Evolutionary conservation across 163 green algal genomes (phyloP).

Genomic region (Scenedesmus sp.): DNA sequence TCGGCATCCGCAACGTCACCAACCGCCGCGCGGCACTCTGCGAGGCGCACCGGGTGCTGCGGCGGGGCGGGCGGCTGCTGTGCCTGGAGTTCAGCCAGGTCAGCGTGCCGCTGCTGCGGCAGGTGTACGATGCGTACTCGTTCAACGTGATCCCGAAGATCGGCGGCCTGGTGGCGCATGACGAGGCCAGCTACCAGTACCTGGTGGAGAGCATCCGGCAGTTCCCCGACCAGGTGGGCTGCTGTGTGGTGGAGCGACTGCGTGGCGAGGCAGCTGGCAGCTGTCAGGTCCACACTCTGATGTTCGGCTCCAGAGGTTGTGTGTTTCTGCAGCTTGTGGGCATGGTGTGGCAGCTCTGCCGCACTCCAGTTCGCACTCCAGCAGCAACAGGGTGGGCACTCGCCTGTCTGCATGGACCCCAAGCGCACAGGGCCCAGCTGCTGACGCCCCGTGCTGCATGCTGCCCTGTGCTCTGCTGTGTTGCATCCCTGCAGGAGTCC

Average conservation of each 20-base stretch:
- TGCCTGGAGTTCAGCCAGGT: conserved; percentile 94
- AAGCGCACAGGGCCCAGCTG: neutral
- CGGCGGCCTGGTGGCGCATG: conserved; percentile 88
- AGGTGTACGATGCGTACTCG: conserved; percentile 96
- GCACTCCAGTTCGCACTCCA: no score
- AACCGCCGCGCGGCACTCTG: conserved; percentile 83
- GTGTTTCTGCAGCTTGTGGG: no score
- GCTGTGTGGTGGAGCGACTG: neutral
- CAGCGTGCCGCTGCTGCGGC: conserved; percentile 49
- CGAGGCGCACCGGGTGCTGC: conserved; percentile 79
- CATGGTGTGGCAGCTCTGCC: neutral
- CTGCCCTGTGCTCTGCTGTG: neutral
- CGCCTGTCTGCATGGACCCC: no score
- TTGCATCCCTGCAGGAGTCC: conserved; percentile 68
- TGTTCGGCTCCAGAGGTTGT: neutral
- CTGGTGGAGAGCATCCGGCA: conserved; percentile 98
- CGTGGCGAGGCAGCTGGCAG: neutral
- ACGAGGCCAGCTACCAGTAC: conserved; percentile 95
- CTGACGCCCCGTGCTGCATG: conserved; percentile 19
- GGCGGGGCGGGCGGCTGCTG: conserved; percentile 83
- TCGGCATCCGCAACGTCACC: conserved; percentile 99
- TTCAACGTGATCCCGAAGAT: conserved; percentile 97
- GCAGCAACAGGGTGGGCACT: no score
- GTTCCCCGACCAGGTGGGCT: conserved; percentile 85
- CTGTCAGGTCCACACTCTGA: neutral